Evolutionary conservation across 176 grass and related monocot species (phyloP).

Genomic region (Cenchrus purpureus): DNA sequence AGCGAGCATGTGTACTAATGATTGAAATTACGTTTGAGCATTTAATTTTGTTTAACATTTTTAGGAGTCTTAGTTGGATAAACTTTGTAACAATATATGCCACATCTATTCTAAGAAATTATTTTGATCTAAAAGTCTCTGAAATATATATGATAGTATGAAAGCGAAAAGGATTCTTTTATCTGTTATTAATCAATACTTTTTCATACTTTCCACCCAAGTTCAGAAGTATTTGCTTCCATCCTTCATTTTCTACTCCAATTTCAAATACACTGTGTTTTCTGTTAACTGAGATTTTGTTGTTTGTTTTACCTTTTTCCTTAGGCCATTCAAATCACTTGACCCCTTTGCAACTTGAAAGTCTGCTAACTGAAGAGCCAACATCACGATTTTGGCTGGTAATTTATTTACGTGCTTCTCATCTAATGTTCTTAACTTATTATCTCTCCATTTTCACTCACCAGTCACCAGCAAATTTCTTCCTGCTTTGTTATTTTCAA

Average conservation of each 20-base stretch:
- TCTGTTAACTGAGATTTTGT: conserved; percentile 32
- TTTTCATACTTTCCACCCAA: not conserved
- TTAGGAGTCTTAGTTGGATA: not conserved
- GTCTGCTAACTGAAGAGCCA: conserved; percentile 78
- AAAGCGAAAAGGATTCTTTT: not conserved
- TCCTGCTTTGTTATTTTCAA: not conserved
- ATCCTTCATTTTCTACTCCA: conserved; percentile 25
- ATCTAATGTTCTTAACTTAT: conserved; percentile 24
- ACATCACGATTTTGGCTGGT: conserved; percentile 92
- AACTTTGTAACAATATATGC: not conserved
- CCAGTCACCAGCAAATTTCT: conserved; percentile 8
- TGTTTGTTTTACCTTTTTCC: not conserved
- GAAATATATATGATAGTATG: conserved; percentile 7
- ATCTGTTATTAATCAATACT: not conserved
- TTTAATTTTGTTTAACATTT: not conserved
- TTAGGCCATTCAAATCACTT: conserved; percentile 79
- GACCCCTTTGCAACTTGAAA: conserved; percentile 91
- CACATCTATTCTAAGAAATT: not conserved
- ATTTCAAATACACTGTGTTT: conserved; percentile 13
- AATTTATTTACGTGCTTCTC: conserved; percentile 30
- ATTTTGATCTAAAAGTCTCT: not conserved
- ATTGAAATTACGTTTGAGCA: conserved; percentile 6
- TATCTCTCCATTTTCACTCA: not conserved
- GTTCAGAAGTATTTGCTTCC: not conserved
- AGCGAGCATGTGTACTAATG: not conserved